A percentile compares a stretch with the other conserved stretches of the same genome.
Conservation (phyloP, 2,329 filamentous ascomycete species). For the Chaetomiaceae sp. region DNA sequence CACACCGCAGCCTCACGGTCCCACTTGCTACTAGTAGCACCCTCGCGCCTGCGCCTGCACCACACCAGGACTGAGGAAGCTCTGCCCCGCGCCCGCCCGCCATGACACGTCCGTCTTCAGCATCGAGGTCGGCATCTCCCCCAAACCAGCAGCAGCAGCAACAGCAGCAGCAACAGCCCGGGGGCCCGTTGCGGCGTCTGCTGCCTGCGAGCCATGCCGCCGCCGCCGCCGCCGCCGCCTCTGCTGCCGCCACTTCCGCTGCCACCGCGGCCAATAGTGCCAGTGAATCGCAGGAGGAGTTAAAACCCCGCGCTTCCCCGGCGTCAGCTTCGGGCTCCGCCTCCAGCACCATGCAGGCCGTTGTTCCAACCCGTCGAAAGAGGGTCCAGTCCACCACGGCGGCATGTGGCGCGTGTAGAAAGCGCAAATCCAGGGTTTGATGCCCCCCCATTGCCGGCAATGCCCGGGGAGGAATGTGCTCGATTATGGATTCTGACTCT, state of each 20-base stretch:
- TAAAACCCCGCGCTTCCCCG: neutral
- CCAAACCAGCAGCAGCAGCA: neutral
- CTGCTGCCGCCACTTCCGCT: neutral
- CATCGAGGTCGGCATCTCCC: slow-evolving; percentile 12
- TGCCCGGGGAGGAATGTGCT: neutral
- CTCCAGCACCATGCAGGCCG: neutral
- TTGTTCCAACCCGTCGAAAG: slow-evolving; percentile 8
- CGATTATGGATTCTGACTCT: neutral
- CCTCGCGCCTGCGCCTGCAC: too few relatives aligned
- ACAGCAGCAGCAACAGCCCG: slow-evolving; percentile 1
- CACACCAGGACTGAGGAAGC: neutral
- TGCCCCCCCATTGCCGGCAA: neutral
- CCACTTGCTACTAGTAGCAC: too few relatives aligned
- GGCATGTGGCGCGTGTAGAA: slow-evolving; percentile 31
- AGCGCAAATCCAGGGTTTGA: slow-evolving; percentile 31
- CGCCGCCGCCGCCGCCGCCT: too few relatives aligned
- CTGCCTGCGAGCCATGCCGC: slow-evolving; percentile 11
- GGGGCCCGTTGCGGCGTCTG: slow-evolving; percentile 17
- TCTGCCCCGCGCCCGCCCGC: neutral
- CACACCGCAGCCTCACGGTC: too few relatives aligned
- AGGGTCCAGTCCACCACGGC: slow-evolving; percentile 25
- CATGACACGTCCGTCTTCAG: neutral
- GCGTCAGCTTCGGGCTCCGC: neutral
- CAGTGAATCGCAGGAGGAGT: neutral
- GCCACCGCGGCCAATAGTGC: neutral